Base-by-base conservation (phyloP, 1,139 yeast genomes). In the Blastobotrys capitulatus region DNA sequence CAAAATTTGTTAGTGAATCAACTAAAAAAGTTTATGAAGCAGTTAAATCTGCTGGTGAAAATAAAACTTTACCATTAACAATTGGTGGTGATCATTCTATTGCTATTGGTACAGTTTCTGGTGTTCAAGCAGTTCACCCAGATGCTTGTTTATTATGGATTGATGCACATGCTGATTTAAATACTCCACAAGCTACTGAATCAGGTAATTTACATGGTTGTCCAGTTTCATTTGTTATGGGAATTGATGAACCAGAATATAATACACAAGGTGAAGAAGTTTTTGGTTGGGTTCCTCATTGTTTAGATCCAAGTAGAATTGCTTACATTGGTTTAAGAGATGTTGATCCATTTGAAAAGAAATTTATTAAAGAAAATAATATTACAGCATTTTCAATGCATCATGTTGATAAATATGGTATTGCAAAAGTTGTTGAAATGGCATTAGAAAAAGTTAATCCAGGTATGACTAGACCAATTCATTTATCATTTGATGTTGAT, bases 131-230 rank as follows among this genome's bases (percentile, higher is more conserved):
- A 29, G 78, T 80, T 55, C 75, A 86, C 66, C 96, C 97, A 19
- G 87, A 89, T 57, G 89, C 96, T 27, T 88, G 96, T 63, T 76
- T 92, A 44, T 67, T 92, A 56, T 92, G 98, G 98, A 85, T 92
- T 58, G 98, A 92, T 69, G 98, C 98, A 1, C 98, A 92, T 65
- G 97, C 97, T 32, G 98, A 92, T 67, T 83, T 92, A 64, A 92
- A 92, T 73, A 85, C 97, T 1, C 89, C 96, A n/a, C 75, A 74
- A 44, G 81, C 90, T 13, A 83, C 97, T 6, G 85, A 79, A 40
- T 81, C 92, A 10, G 98, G 98, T 42, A 92, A 92, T 68, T 75
- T 92, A 59, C 98, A 92, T 67, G 98, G 98, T 2, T 90, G 97
- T 67, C 98, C 98, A 7, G 87, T 92, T 38, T 81, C 96, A 4